Conservation (phyloP, 2,329 filamentous ascomycete genomes). For the Davidsoniella eucalypti region DNA sequence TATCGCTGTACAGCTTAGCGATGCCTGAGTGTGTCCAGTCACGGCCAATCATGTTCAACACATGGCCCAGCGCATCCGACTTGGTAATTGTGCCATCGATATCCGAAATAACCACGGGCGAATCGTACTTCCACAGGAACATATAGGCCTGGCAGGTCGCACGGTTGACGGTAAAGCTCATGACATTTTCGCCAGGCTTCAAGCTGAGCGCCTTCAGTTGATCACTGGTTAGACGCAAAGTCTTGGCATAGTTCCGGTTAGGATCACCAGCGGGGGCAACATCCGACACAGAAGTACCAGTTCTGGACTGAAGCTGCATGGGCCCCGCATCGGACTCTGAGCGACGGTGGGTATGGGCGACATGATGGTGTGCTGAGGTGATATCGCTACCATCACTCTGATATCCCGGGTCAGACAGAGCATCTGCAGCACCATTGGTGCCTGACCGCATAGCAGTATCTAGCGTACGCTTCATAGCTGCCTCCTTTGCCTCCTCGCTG, state of each 20-base stretch:
- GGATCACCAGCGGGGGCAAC: constrained; percentile 49
- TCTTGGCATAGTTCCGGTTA: constrained; percentile 88
- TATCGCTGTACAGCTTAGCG: constrained; percentile 93
- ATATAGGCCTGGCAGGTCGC: constrained; percentile 85
- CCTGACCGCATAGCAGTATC: constrained; percentile 31
- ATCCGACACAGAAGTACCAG: constrained; percentile 41
- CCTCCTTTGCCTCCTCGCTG: constrained; percentile 88
- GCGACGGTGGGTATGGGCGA: constrained; percentile 33
- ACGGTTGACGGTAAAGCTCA: constrained; percentile 93
- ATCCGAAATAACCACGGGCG: constrained; percentile 92
- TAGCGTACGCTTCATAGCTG: constrained; percentile 53
- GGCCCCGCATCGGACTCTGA: constrained; percentile 50
- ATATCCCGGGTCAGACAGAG: constrained; percentile 83
- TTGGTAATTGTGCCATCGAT: constrained; percentile 99
- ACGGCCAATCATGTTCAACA: constrained; percentile 88
- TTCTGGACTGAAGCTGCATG: constrained; percentile 26
- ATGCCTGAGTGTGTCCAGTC: constrained; percentile 97
- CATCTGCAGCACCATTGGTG: constrained; percentile 50
- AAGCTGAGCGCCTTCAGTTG: constrained; percentile 77
- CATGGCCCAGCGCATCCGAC: constrained; percentile 84
- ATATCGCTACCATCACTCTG: constrained; percentile 70
- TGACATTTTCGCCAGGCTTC: constrained; percentile 71
- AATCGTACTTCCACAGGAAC: constrained; percentile 84
- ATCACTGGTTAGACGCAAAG: constrained; percentile 81
- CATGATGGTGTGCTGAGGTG: constrained; percentile 18